phyloP scores from a whole-genome alignment of 1,139 yeast genomes.

The Magnusiomyces paraingens region DNA sequence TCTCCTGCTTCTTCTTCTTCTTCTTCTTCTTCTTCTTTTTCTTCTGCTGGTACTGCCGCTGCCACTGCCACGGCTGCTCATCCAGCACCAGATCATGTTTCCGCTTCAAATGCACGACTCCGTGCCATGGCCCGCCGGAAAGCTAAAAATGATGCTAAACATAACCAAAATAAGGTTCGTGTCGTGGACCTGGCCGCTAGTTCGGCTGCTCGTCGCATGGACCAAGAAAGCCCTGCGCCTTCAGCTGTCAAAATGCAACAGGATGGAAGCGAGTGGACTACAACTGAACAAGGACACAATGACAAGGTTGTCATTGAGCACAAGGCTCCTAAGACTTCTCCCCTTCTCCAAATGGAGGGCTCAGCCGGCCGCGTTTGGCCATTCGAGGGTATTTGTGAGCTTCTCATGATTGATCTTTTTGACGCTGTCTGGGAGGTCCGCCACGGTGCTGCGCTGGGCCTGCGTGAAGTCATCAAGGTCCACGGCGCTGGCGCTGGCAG shows the following conservation, averaged over 20 bases:
- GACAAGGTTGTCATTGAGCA: constrained; percentile 81
- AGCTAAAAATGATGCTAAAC: constrained; percentile 75
- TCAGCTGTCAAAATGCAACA: constrained; percentile 18
- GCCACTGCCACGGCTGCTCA: constrained; percentile 17
- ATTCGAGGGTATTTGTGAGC: constrained; percentile 92
- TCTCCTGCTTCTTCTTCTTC: constrained; percentile 20
- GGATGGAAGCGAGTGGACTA: constrained; percentile 40
- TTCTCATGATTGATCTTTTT: constrained; percentile 71
- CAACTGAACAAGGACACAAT: constrained; percentile 67
- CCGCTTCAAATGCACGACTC: constrained; percentile 63
- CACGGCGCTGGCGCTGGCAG: constrained; percentile 90
- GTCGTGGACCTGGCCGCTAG: constrained; percentile 71
- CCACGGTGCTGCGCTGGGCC: constrained; percentile 92
- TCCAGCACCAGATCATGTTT: constrained; percentile 19
- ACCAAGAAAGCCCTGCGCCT: constrained; percentile 18
- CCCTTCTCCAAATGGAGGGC: constrained; percentile 67
- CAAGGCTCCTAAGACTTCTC: constrained; percentile 59
- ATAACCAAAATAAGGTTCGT: constrained; percentile 49
- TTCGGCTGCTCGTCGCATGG: constrained; percentile 57
- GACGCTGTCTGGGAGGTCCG: constrained; percentile 90
- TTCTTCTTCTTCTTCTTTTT: constrained; percentile 20
- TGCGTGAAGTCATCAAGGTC: constrained; percentile 75
- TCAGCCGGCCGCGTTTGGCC: constrained; percentile 77
- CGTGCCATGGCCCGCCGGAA: constrained; percentile 90
- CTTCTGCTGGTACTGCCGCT: constrained; percentile 19